Percentiles rank a stretch among this genome's conserved stretches.
Conservation (phyloP, 192 early-diverging fungal species). For the Dispira simplex region DNA sequence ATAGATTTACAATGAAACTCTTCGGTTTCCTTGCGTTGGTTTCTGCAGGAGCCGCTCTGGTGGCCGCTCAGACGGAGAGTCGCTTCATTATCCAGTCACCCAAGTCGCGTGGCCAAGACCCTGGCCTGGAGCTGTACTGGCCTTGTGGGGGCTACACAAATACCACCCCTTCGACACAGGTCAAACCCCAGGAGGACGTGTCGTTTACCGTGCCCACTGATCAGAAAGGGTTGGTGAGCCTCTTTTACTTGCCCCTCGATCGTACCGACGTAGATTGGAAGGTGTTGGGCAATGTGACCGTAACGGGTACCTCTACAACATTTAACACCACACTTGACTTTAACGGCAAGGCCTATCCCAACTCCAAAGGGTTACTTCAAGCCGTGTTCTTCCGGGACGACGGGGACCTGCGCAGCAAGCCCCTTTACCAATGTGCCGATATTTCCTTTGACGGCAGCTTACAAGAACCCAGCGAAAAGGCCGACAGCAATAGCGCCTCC, state of each 20-base stretch:
- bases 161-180: not conserved
- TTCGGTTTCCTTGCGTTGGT: not conserved
- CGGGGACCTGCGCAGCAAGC: not conserved
- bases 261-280: not conserved
- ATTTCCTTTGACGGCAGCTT: not conserved
- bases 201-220: constrained; percentile 1
- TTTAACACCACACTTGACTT: not conserved
- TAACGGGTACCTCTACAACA: not conserved
- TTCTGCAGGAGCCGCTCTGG: not conserved
- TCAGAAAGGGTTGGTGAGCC: not conserved
- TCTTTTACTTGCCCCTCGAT: constrained; percentile 1
- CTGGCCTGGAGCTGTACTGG: not conserved
- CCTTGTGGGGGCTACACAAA: constrained; percentile 9
- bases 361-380: constrained; percentile 4
- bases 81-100: not conserved
- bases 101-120: constrained; percentile 4
- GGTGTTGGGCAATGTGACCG: constrained; percentile 6
- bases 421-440: constrained; percentile 9
- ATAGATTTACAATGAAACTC: too few relatives aligned
- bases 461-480: not conserved
- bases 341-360: not conserved
- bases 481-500: too few relatives aligned
- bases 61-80: not conserved
- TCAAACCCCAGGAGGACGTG: not conserved
- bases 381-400: constrained; percentile 1